Percentiles rank a stretch among this genome's conserved stretches.
phyloP scores from a whole-genome alignment of 2,329 filamentous ascomycete genomes.

The Colletotrichum lupini region DNA sequence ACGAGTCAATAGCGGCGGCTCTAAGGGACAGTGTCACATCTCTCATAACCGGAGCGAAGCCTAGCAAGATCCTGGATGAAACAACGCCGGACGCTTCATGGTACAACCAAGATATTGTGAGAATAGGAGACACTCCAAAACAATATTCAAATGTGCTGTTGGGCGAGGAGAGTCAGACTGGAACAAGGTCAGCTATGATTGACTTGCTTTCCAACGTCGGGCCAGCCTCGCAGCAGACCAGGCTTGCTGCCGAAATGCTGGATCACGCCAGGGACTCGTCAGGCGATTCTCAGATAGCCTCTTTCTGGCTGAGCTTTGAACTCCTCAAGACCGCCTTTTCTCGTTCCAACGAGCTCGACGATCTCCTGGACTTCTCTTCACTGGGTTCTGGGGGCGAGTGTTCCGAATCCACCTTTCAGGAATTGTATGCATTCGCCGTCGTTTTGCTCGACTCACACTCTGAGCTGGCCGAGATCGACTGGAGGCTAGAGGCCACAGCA shows the following conservation, averaged over 20 bases:
- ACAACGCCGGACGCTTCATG: slow-evolving; percentile 42
- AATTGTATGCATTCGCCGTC: slow-evolving; percentile 77
- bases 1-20: slow-evolving; percentile 73
- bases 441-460: slow-evolving; percentile 67
- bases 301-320: slow-evolving; percentile 84
- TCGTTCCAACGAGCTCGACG: slow-evolving; percentile 67
- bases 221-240: slow-evolving; percentile 67
- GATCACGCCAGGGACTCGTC: slow-evolving; percentile 68
- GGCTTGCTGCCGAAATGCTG: slow-evolving; percentile 73
- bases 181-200: slow-evolving; percentile 67
- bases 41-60: slow-evolving; percentile 49
- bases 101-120: slow-evolving; percentile 42
- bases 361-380: slow-evolving; percentile 71
- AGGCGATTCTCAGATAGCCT: slow-evolving; percentile 71
- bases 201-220: slow-evolving; percentile 68
- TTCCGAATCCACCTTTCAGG: slow-evolving; percentile 63
- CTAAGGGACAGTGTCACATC: slow-evolving; percentile 79
- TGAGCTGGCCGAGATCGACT: slow-evolving; percentile 66
- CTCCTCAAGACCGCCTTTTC: slow-evolving; percentile 70
- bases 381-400: slow-evolving; percentile 50
- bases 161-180: slow-evolving; percentile 72
- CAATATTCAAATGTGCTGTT: slow-evolving; percentile 72
- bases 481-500: slow-evolving; percentile 81
- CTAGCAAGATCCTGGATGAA: slow-evolving; percentile 46
- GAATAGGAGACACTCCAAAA: slow-evolving; percentile 34